Evolutionary conservation across 495 filamentous ascomycete species (phyloP), one percentile per base, ranked within the genome.

Genomic region (Penicillium bovifimosum): DNA sequence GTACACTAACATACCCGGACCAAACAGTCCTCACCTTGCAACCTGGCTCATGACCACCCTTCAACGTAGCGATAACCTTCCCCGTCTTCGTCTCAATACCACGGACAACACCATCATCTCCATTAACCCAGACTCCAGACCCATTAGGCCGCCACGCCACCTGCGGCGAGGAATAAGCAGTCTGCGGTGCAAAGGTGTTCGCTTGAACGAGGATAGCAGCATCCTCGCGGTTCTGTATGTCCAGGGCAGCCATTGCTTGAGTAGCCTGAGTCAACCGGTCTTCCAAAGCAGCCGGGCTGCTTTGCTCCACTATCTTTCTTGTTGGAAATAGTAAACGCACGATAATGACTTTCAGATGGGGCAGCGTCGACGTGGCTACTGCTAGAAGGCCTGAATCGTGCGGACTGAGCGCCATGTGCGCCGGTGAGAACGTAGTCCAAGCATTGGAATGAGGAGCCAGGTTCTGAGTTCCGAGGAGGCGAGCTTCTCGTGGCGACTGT

Each of bases 341-440:
- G 24, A 87, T 74, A 18, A 87, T 74, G 10, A 87, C 67, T 58
- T 86, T 86, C 80, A 86, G 77, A 55, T 85, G 77, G 2, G 85
- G 84, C 0, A 81, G 66, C 0, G 80, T 71, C 3, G 79, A 83
- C 2, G 83, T 86, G 11, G 78, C 83, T 7, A 87, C 73, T 1
- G 85, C 85, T 1, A 87, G 41, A 3, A 87, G 60, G 6, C 65
- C 64, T 0, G 78, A 69, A 53, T 86, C 76, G 3, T 63, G 66
- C 0, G 84, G 85, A 48, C 67, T 80, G 9, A 83, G 60, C 2
- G 80, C 74, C 28, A 88, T 60, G 47, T 75, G 74, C 24, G 80
- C 78, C 0, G 84, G 83, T 4, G 82, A 82, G 56, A 86, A 87
- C 5, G 79, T 69, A 13, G 81, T 63, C 82, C 83, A 86, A 9